Base-by-base conservation (phyloP, 2,329 filamentous ascomycete genomes). In the Dryadomyces sulphureus region DNA sequence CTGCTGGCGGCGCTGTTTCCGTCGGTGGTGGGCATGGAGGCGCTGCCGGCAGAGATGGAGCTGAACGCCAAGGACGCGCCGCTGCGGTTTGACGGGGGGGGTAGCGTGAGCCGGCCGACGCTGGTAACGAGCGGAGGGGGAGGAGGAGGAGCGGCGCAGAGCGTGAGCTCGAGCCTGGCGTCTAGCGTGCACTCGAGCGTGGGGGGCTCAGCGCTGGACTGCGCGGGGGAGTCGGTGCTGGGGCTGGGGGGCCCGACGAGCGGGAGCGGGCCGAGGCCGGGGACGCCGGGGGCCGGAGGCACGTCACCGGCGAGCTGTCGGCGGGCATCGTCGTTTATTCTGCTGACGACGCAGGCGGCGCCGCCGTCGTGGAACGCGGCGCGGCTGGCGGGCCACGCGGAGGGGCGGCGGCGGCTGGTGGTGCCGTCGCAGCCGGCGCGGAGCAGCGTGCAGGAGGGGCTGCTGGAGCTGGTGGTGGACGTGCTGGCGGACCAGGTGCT, bases 401-500 rank as follows among this genome's bases (percentile, higher is more conserved):
- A 74, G 1, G 73, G 79, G 0, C 73, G 66, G 54, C 75, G 69
- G 52, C 72, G 68, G 47, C 66, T 68, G 21, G 55, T 63, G 4
- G 44, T 50, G 0, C 60, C 65, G 9, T 67, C 9, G 25, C n/a
- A 34, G 14, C 11, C 38, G 21, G 17, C 79, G 30, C 81, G 84
- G 56, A 72, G 77, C 1, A 4, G n/a, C 14, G 72, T 94, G 17
- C 73, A 90, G 0, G 83, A 93, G 50, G 79, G 77, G 5, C 66
- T 95, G 14, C 62, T 94, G 5, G 82, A 89, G 51, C 71, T 96
- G 20, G 74, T 90, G 2, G 70, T 92, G 42, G 75, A 74, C 19
- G 78, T 95, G 0, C 94, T 94, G 56, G 73, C 84, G 43, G 89
- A 95, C 55, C 87, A 96, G 54, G 66, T 96, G 0, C 75, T 94